Conservation (phyloP, 495 filamentous ascomycete genomes). For the Lophiostoma macrostomum region DNA sequence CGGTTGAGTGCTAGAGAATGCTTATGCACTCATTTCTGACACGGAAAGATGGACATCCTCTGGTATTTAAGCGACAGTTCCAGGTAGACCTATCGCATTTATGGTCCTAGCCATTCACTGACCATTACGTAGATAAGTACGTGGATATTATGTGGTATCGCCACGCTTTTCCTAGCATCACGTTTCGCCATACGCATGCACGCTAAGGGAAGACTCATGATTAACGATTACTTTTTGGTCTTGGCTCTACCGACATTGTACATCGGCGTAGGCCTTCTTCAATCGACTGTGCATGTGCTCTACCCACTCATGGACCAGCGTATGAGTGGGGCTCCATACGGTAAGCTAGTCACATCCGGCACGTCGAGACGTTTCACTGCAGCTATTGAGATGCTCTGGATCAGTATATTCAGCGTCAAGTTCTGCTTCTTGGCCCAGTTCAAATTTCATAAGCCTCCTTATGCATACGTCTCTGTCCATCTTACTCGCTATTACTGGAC, state of each 20-base stretch:
- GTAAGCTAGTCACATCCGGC: not conserved
- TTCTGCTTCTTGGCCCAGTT: slow-evolving; percentile 26
- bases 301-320: no score
- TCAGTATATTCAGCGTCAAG: slow-evolving; percentile 17
- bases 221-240: slow-evolving; percentile 27
- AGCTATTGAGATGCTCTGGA: slow-evolving; percentile 22
- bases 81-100: not conserved
- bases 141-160: slow-evolving; percentile 10
- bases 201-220: slow-evolving; percentile 13
- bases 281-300: not conserved
- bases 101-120: not conserved
- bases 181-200: slow-evolving; percentile 13
- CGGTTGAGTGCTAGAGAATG: no score
- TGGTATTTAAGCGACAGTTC: not conserved
- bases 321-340: no score
- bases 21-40: no score
- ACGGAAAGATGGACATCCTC: not conserved
- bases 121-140: slow-evolving; percentile 1
- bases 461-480: slow-evolving; percentile 16
- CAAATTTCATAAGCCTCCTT: slow-evolving; percentile 27
- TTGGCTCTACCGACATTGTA: slow-evolving; percentile 1
- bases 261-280: slow-evolving; percentile 12
- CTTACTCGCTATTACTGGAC: slow-evolving; percentile 23
- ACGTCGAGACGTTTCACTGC: slow-evolving; percentile 1
- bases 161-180: slow-evolving; percentile 6